phyloP scores from a whole-genome alignment of 257 asterid species.

The Solanum clarkiae region DNA sequence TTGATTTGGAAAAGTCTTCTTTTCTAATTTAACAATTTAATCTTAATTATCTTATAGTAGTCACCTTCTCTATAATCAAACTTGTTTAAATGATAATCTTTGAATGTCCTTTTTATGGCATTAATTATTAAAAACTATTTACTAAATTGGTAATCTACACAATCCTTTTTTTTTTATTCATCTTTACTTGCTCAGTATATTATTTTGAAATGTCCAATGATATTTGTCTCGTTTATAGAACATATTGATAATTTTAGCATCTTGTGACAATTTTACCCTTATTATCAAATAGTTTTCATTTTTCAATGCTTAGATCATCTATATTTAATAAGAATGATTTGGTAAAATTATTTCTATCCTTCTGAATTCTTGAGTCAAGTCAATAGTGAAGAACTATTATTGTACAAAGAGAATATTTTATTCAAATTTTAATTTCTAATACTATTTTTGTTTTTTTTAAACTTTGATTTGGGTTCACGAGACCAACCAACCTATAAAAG shows the following conservation, averaged over 20 bases:
- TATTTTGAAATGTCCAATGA: no score
- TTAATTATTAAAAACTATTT: not conserved
- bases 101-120: not conserved
- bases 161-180: not conserved
- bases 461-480: not conserved
- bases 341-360: no score
- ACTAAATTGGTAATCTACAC: not conserved
- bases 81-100: not conserved
- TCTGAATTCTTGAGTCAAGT: no score
- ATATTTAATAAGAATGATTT: no score
- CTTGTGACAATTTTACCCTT: no score
- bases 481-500: not conserved
- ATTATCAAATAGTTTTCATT: no score
- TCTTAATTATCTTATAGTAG: not conserved
- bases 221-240: no score
- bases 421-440: not conserved
- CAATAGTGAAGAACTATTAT: no score
- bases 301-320: no score
- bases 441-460: no score
- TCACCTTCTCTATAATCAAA: not conserved
- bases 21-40: not conserved
- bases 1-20: not conserved
- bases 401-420: not conserved
- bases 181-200: no score
- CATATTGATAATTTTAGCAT: no score